phyloP scores from a whole-genome alignment of 495 filamentous ascomycete genomes.

The Aspergillus diversus region DNA sequence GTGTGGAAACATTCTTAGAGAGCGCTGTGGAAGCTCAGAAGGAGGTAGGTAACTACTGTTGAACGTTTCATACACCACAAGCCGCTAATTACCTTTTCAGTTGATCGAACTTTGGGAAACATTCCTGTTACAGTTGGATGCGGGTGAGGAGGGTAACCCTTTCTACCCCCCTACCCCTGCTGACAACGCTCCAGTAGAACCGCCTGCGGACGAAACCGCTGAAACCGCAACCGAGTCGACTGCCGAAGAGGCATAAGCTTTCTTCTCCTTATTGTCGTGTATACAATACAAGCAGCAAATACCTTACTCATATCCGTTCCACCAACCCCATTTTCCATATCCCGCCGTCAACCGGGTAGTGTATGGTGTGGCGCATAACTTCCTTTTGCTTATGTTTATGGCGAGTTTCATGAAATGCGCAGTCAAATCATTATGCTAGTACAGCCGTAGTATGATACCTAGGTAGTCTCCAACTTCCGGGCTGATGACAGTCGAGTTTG shows the following conservation, averaged over 20 bases:
- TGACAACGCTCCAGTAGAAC: constrained; percentile 27
- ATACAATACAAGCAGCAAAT: constrained; percentile 24
- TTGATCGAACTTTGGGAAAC: constrained; percentile 99
- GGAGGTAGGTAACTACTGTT: constrained; percentile 64
- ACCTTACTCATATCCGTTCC: not conserved
- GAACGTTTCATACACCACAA: not conserved
- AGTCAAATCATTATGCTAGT: constrained; percentile 18
- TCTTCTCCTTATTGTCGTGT: constrained; percentile 18
- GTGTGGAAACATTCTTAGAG: constrained; percentile 95
- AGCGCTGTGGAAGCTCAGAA: constrained; percentile 97
- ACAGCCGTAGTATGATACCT: constrained; percentile 21
- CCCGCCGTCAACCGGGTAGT: constrained; percentile 1
- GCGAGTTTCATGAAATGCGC: constrained; percentile 21
- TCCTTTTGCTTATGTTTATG: constrained; percentile 18
- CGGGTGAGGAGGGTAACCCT: constrained; percentile 83
- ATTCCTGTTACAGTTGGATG: constrained; percentile 91
- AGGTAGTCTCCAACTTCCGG: not conserved
- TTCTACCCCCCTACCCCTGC: constrained; percentile 66
- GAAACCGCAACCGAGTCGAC: constrained; percentile 38
- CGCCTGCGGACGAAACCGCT: constrained; percentile 28
- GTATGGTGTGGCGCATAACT: constrained; percentile 21
- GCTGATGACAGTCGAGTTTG: not conserved
- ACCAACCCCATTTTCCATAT: constrained; percentile 2
- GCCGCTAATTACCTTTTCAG: constrained; percentile 50
- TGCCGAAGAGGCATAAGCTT: constrained; percentile 41